These are phyloP conservation scores for Cenchrus purpureus DNA, from an alignment of 176 grass and related monocot species.

Conservation along the genomic window DNA sequence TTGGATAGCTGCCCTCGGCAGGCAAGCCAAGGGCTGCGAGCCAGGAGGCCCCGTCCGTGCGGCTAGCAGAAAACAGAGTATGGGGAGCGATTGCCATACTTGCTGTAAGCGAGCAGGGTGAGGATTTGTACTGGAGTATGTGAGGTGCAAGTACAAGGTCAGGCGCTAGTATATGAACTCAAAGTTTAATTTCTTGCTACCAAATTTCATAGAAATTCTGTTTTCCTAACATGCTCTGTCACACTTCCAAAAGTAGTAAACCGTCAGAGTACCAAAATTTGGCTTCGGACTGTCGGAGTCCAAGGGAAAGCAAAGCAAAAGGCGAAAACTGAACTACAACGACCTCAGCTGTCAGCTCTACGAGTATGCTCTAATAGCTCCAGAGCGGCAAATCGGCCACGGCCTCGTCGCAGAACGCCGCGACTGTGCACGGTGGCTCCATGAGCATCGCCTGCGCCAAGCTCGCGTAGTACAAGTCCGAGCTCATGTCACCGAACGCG, in stretches of 20 bases:
- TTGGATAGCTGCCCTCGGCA: too few species aligned
- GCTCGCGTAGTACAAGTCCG: slow-evolving; percentile 73
- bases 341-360: neutral
- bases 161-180: too few species aligned
- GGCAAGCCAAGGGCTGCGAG: too few species aligned
- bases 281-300: neutral
- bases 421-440: slow-evolving; percentile 11
- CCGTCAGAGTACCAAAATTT: neutral
- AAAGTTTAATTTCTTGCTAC: too few species aligned
- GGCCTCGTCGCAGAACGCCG: slow-evolving; percentile 24
- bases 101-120: too few species aligned
- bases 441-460: slow-evolving; percentile 66
- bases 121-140: too few species aligned
- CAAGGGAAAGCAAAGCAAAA: neutral
- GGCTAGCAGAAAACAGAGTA: too few species aligned
- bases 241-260: slow-evolving; percentile 13
- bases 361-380: slow-evolving; percentile 40
- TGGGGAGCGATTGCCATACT: too few species aligned
- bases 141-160: too few species aligned
- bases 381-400: slow-evolving; percentile 38
- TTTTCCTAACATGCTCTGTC: slow-evolving; percentile 4
- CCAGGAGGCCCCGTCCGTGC: too few species aligned
- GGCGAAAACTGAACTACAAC: neutral
- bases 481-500: slow-evolving; percentile 52
- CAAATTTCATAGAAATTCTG: neutral